A percentile compares a stretch with the other conserved stretches of the same genome.
Evolutionary conservation across 306 rosid species (phyloP).

Genomic region (Acacia crassicarpa): DNA sequence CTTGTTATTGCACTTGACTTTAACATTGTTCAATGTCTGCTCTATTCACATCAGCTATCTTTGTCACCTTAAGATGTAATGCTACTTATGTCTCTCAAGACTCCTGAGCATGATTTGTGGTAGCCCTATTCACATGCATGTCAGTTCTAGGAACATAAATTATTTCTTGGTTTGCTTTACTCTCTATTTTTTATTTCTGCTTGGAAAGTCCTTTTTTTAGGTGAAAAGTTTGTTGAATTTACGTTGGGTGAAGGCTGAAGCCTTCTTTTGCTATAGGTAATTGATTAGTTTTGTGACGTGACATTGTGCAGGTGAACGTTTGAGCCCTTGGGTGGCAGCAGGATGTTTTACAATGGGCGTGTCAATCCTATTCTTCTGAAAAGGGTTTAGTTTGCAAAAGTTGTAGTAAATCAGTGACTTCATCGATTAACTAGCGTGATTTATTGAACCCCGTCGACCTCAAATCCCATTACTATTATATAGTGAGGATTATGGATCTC

Average conservation of each 20-base stretch:
- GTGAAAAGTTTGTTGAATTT: background rate
- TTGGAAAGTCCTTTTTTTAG: background rate
- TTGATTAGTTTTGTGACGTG: background rate
- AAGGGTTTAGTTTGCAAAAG: background rate
- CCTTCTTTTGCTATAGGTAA: background rate
- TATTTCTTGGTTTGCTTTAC: background rate
- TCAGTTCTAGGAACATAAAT: background rate
- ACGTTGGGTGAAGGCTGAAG: background rate
- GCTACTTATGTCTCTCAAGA: background rate
- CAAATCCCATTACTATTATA: background rate
- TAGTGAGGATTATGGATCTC: conserved; percentile 3
- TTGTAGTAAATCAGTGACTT: background rate
- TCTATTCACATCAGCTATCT: background rate
- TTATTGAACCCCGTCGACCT: background rate
- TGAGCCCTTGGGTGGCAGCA: conserved; percentile 70
- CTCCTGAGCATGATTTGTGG: too few species aligned
- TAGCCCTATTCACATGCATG: background rate
- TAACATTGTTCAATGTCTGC: background rate
- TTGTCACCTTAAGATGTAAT: background rate
- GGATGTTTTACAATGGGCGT: conserved; percentile 64
- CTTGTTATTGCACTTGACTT: background rate
- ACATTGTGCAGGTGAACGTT: conserved; percentile 56
- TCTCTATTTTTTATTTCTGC: background rate
- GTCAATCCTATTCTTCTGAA: conserved; percentile 53
- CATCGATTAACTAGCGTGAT: background rate